Evolutionary conservation across 108 stramenopile genomes (phyloP), one percentile per base, ranked within the genome.

Genomic region (Cafeteria roenbergensis): DNA sequence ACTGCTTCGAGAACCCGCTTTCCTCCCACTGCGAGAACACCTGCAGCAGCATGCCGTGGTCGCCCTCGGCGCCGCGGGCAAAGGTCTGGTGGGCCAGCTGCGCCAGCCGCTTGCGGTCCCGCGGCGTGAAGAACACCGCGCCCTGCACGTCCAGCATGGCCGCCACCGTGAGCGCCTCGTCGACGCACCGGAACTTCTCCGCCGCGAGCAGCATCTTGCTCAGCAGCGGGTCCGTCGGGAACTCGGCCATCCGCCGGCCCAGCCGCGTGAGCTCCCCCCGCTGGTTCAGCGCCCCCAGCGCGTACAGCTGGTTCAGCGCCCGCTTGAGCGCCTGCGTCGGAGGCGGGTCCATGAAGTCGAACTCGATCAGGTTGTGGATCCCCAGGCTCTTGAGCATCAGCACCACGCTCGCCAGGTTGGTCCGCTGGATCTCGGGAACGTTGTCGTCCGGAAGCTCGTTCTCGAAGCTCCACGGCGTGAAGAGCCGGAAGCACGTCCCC

Each of bases 401-500:
- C 33, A 99, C 98, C 26, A 99, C 95, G 70, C 91, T 94, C 29
- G 91, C 90, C 85, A 99, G 87, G 73, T 99, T 99, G 32, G 94
- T 99, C 24, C 98, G 65, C 63, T 93, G 76, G 37, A 99, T 99
- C 74, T 99, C 98, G 0, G 97, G 98, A 22, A 90, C 81, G 20
- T 93, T 97, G 61, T 95, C 93, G 37, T 92, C 88, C 63, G 94
- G 93, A 9, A 99, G 80, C 67, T 99, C 98, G 70, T 99, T 75
- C 75, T 93, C 86, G 68, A 92, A 97, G 20, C 90, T 90, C 86
- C 91, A 96, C 12, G 88, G 84, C 33, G 98, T 99, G 78, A 83
- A 99, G 1, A 99, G 82, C n/a, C 98, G 87, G 77, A 97, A 99
- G 75, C 98, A 99, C 73, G 94, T 99, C 34, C 98, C 98, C 9